Conservation (phyloP, 768 basidiomycete species). For the Podaxis mareebaensis region DNA sequence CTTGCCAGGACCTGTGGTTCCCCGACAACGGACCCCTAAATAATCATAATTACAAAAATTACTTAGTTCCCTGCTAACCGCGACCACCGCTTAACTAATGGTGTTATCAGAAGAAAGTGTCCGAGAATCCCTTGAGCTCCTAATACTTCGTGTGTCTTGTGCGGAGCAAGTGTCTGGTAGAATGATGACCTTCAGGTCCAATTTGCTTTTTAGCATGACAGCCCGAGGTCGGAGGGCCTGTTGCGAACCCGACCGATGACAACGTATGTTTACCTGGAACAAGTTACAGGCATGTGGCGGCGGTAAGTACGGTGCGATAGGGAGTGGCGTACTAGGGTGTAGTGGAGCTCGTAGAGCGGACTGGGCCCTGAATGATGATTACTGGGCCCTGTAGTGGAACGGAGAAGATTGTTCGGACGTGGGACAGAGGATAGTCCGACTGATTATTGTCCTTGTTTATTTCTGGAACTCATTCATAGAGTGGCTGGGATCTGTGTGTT, state of each 20-base stretch:
- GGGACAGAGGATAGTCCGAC: neutral
- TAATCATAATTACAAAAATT: neutral
- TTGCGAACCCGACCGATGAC: neutral
- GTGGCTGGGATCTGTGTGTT: neutral
- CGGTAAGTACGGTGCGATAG: neutral
- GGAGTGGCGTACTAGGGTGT: neutral
- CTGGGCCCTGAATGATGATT: neutral
- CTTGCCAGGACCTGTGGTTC: neutral
- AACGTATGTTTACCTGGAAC: neutral
- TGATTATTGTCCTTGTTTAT: neutral
- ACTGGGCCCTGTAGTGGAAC: slow-evolving; percentile 8
- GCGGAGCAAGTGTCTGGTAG: neutral
- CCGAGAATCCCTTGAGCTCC: neutral
- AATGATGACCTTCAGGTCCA: neutral
- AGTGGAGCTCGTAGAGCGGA: slow-evolving; percentile 2
- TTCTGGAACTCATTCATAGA: neutral
- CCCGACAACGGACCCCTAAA: slow-evolving; percentile 1
- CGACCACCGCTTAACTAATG: neutral
- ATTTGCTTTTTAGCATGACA: neutral
- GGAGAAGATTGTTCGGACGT: slow-evolving; percentile 9
- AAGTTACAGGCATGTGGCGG: neutral
- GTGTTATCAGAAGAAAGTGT: neutral
- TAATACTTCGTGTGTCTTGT: neutral
- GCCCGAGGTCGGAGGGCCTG: neutral
- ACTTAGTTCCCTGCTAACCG: neutral